Evolutionary conservation across 2,329 filamentous ascomycete genomes (phyloP), one percentile per base, ranked within the genome.

Genomic region (Pyrenophora teres): DNA sequence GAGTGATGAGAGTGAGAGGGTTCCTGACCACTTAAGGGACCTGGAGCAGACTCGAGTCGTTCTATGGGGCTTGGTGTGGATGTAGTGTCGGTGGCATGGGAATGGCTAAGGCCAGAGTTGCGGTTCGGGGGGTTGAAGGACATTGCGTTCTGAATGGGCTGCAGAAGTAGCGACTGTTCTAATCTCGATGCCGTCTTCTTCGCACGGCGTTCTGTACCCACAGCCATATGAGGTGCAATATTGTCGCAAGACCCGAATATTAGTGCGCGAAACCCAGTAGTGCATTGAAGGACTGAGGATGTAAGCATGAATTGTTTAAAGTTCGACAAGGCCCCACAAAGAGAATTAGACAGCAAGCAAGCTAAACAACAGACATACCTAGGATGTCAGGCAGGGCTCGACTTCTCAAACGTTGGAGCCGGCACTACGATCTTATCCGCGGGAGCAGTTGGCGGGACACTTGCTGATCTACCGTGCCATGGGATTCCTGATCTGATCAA

Each of bases 151-250:
- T 56, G 57, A 52, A 62, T 46, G 41, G 69, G 63, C 46, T 64
- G 67, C 50, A 71, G 58, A 64, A 64, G 65, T 54, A 70, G 63
- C 45, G 67, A 55, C 38, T 68, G 65, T 43, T 72, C 65, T 64
- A 69, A 50, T 61, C 62, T 68, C 54, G 61, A 62, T 52, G 63
- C 60, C 57, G 65, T 65, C 67, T 69, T 70, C 61, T 65, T 70
- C 59, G 62, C 62, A 58, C 67, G 70, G 56, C 65, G 65, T 50
- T 73, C 68, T 52, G 68, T 64, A 57, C 67, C 69, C 50, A 72
- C 66, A 68, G 72, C 72, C 72, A 74, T 74, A 66, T 62, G 70
- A 64, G 62, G 65, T 61, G 60, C 58, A 61, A 57, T 59, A 45
- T 54, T 59, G 54, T 67, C 52, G 68, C 65, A 62, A 66, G 61